Percentiles rank a stretch among this genome's conserved stretches.
Evolutionary conservation across 2,329 filamentous ascomycete species (phyloP).

Genomic region (Neofusicoccum sp.): DNA sequence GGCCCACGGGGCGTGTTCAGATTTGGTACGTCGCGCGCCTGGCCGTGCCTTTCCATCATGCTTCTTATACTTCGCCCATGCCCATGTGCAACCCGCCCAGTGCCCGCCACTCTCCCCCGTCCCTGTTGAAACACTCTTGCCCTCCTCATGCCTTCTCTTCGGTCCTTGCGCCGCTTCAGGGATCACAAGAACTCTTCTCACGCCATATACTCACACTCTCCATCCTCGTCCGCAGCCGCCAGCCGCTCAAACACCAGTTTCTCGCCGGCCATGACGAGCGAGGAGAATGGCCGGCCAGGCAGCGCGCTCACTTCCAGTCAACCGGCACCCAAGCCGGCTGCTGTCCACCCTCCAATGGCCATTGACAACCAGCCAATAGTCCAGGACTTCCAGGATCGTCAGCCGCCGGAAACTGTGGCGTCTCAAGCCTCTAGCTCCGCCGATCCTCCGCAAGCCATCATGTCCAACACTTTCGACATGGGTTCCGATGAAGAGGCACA

Average conservation of each 20-base stretch:
- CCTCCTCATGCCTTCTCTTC: neutral
- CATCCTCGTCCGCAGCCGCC: neutral
- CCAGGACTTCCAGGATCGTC: slow-evolving; percentile 2
- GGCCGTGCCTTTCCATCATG: neutral
- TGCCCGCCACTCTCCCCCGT: too few species aligned
- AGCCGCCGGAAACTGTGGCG: neutral
- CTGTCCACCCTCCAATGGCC: neutral
- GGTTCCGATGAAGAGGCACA: slow-evolving; percentile 8
- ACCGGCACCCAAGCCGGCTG: neutral
- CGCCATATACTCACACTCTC: slow-evolving; percentile 3
- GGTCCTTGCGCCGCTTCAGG: neutral
- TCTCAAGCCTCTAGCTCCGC: neutral
- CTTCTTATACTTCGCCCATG: neutral
- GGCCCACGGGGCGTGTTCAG: neutral
- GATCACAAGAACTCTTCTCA: neutral
- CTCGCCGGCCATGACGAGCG: slow-evolving; percentile 2
- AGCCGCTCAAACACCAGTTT: slow-evolving; percentile 4
- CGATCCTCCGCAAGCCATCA: neutral
- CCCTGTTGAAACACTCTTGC: neutral
- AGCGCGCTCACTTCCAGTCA: neutral
- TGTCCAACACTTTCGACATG: slow-evolving; percentile 15
- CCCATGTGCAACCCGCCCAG: neutral
- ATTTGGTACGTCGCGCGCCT: slow-evolving; percentile 7
- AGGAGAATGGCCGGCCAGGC: neutral
- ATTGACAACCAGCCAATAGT: neutral